Evolutionary conservation across 169 alveolate species (phyloP).

Genomic region (Eimeria praecox): DNA sequence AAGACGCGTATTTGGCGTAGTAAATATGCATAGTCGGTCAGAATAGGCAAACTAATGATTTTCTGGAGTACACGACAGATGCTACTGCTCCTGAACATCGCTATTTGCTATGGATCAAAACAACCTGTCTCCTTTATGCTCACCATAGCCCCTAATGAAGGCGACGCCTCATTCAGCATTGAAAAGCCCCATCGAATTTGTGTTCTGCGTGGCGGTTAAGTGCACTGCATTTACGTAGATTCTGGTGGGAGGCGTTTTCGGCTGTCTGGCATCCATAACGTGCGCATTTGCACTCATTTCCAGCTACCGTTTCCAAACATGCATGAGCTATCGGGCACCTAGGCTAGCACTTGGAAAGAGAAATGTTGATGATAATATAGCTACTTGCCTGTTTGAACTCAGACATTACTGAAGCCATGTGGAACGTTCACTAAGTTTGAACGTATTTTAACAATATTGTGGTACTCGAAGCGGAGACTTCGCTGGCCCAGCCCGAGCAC

Average conservation of each 20-base stretch:
- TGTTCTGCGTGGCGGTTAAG: neutral
- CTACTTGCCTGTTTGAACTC: neutral
- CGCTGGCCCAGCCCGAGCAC: neutral
- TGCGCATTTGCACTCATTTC: neutral
- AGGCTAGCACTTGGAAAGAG: neutral
- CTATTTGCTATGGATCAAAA: neutral
- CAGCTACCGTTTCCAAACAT: neutral
- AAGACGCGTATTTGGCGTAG: neutral
- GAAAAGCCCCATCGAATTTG: neutral
- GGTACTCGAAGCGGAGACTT: neutral
- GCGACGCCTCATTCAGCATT: neutral
- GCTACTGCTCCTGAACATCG: neutral
- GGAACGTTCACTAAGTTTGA: neutral
- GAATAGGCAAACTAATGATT: neutral
- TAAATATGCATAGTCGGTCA: neutral
- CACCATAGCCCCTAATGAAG: neutral
- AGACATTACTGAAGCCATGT: neutral
- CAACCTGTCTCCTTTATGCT: neutral
- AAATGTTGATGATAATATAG: neutral
- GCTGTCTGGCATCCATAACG: neutral
- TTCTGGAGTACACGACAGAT: neutral
- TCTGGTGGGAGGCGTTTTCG: neutral
- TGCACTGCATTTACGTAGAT: neutral
- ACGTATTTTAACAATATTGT: neutral
- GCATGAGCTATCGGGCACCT: neutral